These are phyloP conservation scores for Serendipita sp. DNA, from an alignment of 768 basidiomycete genomes.

Conservation along the genomic window DNA sequence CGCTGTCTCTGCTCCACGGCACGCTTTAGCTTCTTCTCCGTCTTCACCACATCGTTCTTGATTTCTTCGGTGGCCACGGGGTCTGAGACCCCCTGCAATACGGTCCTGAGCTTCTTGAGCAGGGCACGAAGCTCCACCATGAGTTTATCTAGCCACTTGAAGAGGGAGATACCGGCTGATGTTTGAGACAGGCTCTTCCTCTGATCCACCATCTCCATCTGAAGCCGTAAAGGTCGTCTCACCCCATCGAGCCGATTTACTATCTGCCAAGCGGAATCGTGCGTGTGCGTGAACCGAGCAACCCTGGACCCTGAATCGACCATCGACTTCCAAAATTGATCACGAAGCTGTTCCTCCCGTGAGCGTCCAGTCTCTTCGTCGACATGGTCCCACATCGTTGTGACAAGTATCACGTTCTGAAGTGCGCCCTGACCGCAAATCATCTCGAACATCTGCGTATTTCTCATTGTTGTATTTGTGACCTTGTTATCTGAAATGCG, in stretches of 20 bases:
- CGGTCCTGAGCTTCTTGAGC: no score
- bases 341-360: conserved; percentile 31
- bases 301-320: conserved; percentile 30
- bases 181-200: neutral
- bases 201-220: neutral
- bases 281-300: conserved; percentile 14
- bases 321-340: conserved; percentile 35
- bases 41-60: no score
- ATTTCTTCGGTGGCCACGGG: no score
- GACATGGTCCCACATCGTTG: conserved; percentile 38
- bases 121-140: neutral
- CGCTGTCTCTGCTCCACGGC: no score
- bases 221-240: neutral
- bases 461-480: conserved; percentile 23
- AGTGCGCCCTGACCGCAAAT: conserved; percentile 37
- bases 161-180: neutral
- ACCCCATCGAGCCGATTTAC: conserved; percentile 12
- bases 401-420: conserved; percentile 34
- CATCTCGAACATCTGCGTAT: conserved; percentile 35
- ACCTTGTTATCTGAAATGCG: conserved; percentile 25
- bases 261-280: conserved; percentile 18
- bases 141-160: neutral
- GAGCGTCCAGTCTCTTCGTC: conserved; percentile 13
- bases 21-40: no score
- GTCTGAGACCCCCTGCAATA: no score